Evolutionary conservation across 805 yeast species (phyloP), one percentile per base, ranked within the genome.

Genomic region (Ogataea parapolymorpha): DNA sequence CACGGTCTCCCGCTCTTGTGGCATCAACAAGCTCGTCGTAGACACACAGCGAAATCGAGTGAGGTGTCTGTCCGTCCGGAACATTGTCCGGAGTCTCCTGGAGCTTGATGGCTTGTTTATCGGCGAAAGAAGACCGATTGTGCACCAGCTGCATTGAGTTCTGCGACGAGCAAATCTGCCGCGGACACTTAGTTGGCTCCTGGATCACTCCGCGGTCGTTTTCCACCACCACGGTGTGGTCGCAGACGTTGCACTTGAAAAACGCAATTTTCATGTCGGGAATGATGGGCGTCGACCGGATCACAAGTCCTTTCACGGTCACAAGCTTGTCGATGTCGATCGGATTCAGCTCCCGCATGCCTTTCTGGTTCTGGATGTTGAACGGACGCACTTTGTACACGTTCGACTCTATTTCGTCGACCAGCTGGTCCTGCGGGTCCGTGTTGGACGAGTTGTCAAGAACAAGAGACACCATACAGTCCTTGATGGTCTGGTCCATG

Each of bases 1-100:
- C 76, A 44, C 97, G 77, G 63, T 93, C 99, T 72, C 99, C 99
- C 7, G 99, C 97, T 54, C 95, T 77, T 56, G 95, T 85, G 39
- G 85, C 74, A 62, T 93, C 99, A 1, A 93, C 99, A 46, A 93
- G 72, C 61, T 93, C 98, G 63, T 93, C 99, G 59, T 91, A 93
- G 1, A 87, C 95, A 68, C 96, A 88, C 22, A 93, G 68, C 6
- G 95, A 87, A 35, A 93, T 86, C 11, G 96, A 83, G 63, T 93
- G 99, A 2, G 99, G 99, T 2, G 99, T 93, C 65, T 93, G 99
- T 13, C 99, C 99, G 66, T 86, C 98, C 4, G 99, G 99, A 12
- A 91, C 95, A 47, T 80, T 73, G 63, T 93, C 99, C 2, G 66
- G 66, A 7, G 66, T 62, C 64, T 93, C 99, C 65, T 93, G 99